Base-by-base conservation (phyloP, 2,329 filamentous ascomycete genomes). In the Talaromyces sp. region DNA sequence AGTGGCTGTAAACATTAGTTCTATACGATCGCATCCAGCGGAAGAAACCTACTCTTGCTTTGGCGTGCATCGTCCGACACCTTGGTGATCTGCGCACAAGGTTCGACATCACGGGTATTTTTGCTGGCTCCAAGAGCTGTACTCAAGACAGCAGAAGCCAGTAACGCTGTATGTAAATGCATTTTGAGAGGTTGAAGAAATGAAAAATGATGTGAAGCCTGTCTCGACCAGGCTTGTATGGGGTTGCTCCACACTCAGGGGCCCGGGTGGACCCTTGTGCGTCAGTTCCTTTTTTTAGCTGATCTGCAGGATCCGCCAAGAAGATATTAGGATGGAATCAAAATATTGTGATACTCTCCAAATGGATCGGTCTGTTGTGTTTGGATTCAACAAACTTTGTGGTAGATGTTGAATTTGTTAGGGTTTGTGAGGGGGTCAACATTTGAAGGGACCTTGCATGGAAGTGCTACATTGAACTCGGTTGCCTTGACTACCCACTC, bases 31-130 rank as follows among this genome's bases (percentile, higher is more conserved):
- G n/a, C 19, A 13, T 39, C 32, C 17, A 39, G 16, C n/a, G n/a
- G 20, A 6, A 33, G n/a, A 3, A 16, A 57, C 57, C 37, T 35
- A 64, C 62, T 35, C 17, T 62, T 45, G n/a, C 47, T 42, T 20
- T 57, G 32, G 41, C 55, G 61, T 39, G 55, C 56, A 30, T 58
- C 55, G 5, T 54, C 49, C 20, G 58, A 52, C 46, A 63, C 42
- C 3, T 58, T 35, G 47, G 55, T 54, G 47, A 64, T 53, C 41
- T 57, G 55, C 33, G 61, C 61, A 52, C 62, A 64, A 14, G 62
- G 57, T 41, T 64, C 61, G 19, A 57, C 42, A 55, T 60, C 51
- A 20, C 42, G 52, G 14, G 27, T 50, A 54, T 47, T 55, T 9
- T 49, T 43, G 40, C 33, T 37, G n/a, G 58, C 59, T 37, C 32